A percentile compares a stretch with the other conserved stretches of the same genome.
phyloP scores from a whole-genome alignment of 441 rosid species.

The Bocquillonia castaneifolia region DNA sequence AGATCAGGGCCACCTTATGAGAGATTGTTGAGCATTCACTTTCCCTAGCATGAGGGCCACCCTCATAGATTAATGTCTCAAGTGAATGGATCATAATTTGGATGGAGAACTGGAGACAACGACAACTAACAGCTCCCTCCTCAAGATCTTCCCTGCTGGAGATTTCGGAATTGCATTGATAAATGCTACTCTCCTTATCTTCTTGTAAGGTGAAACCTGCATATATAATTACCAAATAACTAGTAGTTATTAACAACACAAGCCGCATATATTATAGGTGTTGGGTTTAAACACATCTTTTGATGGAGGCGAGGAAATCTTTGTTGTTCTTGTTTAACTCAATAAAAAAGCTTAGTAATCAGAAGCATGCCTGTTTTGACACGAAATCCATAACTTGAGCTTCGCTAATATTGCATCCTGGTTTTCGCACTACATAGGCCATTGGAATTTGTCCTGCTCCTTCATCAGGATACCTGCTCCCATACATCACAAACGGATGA shows the following conservation, averaged over 20 bases:
- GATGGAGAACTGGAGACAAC: constrained; percentile 37
- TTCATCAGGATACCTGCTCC: constrained; percentile 75
- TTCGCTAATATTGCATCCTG: constrained; percentile 52
- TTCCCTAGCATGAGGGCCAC: too few species aligned
- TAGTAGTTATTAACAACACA: too few species aligned
- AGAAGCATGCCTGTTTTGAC: constrained; percentile 55
- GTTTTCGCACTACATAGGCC: constrained; percentile 82
- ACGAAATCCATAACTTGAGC: constrained; percentile 62
- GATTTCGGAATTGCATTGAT: constrained; percentile 58
- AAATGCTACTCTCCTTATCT: constrained; percentile 73
- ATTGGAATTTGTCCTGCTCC: constrained; percentile 91
- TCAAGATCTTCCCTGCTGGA: constrained; percentile 73
- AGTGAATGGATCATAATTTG: constrained; percentile 35
- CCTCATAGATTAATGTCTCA: background rate
- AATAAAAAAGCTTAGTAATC: background rate
- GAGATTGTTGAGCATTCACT: too few species aligned
- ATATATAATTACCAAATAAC: background rate
- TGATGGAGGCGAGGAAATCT: background rate
- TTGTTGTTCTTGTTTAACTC: background rate
- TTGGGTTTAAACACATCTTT: background rate
- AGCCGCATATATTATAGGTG: background rate
- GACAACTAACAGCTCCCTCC: constrained; percentile 50
- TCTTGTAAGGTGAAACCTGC: constrained; percentile 91
- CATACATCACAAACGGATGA: background rate
- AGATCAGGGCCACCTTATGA: too few species aligned